These are phyloP conservation scores for Ettlia oleoabundans DNA, from an alignment of 139 green algal genomes.

Conservation along the genomic window DNA sequence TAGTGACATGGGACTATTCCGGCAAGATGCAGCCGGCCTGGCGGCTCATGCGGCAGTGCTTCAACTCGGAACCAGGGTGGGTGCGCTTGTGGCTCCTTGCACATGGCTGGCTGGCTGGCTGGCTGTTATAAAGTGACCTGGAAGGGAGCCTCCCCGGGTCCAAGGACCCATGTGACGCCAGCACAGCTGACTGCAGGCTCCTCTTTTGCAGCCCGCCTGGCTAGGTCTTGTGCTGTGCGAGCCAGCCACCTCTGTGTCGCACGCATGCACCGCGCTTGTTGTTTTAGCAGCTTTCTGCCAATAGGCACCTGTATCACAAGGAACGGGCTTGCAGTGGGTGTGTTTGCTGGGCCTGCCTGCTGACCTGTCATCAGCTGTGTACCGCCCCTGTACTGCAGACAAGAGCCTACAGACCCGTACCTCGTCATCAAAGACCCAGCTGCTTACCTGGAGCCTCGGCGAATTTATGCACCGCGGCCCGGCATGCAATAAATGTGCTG, in stretches of 20 bases:
- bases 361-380: background rate
- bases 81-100: no score
- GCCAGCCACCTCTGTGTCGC: no score
- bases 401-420: constrained; percentile 42
- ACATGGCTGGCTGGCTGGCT: no score
- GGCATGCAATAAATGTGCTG: constrained; percentile 12
- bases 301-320: no score
- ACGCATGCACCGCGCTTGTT: no score
- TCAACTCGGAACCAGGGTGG: constrained; percentile 54
- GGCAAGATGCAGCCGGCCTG: constrained; percentile 51
- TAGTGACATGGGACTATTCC: constrained; percentile 47
- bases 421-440: constrained; percentile 51
- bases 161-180: no score
- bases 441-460: constrained; percentile 43
- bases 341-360: background rate
- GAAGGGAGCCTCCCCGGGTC: no score
- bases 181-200: no score
- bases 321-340: background rate
- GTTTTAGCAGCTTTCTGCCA: no score
- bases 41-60: constrained; percentile 44
- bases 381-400: constrained; percentile 10
- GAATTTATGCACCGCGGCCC: constrained; percentile 10
- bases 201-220: no score
- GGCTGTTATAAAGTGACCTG: no score
- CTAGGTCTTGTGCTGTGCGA: no score